A percentile compares a stretch with the other conserved stretches of the same genome.
phyloP scores from a whole-genome alignment of 2,329 filamentous ascomycete species.

The Beauveria caledonica region DNA sequence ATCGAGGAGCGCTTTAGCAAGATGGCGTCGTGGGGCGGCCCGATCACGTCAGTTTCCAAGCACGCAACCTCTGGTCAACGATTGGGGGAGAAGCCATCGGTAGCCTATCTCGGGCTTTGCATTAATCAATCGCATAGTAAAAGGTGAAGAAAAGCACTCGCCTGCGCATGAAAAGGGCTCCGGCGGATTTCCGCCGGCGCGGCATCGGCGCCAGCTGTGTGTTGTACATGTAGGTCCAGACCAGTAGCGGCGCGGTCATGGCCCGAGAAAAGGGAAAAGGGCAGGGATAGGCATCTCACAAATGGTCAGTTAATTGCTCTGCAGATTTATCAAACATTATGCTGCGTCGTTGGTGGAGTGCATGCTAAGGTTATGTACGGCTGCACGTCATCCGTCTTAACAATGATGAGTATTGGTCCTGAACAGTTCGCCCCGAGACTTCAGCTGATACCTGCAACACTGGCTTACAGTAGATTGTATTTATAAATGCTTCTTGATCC shows the following conservation, averaged over 20 bases:
- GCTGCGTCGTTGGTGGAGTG: background rate
- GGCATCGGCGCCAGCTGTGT: background rate
- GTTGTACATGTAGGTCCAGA: background rate
- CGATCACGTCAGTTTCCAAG: conserved; percentile 9
- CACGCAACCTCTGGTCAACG: background rate
- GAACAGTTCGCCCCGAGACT: background rate
- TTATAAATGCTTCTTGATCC: too few relatives aligned
- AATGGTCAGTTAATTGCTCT: too few relatives aligned
- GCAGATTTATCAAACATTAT: background rate
- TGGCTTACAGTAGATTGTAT: background rate
- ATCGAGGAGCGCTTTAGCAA: background rate
- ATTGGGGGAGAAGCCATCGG: background rate
- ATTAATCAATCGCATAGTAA: background rate
- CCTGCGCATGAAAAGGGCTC: background rate
- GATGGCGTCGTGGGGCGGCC: conserved; percentile 11
- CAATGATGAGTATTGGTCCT: background rate
- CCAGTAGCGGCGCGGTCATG: background rate
- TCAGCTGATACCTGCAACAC: background rate
- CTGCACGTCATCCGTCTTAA: background rate
- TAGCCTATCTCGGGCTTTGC: background rate
- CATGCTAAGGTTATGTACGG: background rate
- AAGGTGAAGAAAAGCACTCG: too few relatives aligned
- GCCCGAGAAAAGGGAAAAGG: background rate
- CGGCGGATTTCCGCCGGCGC: background rate
- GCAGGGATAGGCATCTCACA: background rate